Base-by-base conservation (phyloP, 148 eudicot genomes). In the Rhododendron ferrugineum region DNA sequence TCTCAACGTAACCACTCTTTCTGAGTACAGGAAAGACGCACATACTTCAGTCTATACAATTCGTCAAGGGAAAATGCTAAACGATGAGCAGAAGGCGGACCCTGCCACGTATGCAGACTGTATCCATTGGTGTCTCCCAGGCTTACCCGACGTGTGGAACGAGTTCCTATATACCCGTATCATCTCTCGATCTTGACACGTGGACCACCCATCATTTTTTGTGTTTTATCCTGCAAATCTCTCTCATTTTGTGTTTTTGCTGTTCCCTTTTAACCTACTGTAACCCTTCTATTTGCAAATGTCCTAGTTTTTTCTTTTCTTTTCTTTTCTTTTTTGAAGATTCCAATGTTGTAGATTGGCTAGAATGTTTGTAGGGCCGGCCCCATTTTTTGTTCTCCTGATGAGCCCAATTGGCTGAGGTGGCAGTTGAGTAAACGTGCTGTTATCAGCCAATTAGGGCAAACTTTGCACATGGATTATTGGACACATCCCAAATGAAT, bases 121-220 rank as follows among this genome's bases (percentile, higher is more conserved):
- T 75, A 96, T 96, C 36, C 99, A 96, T 40, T 96, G 99, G 99
- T 96, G 99, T 84, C 92, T 96, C 23, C 99, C 99, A 1, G 99
- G 99, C 11, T 77, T 96, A 72, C 99, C 99, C 4, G 99, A 96
- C 85, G 94, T 91, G 2, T 96, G 99, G 99, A 96, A 96, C 6
- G 99, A 96, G 92, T 92, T 96, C 72, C 87, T 96, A 5, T 96
- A 96, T 75, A 79, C 99, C 2, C 93, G 92, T 40, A 96, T 96
- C 37, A 88, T 96, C 23, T 89, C 91, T 40, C 88, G 84, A 1
- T 84, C 92, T 88, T 89, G 89, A 89, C 90, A 72, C n/a, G 14
- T 32, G n/a, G 37, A 30, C 75, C 37, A 15, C 30, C 18, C 37
- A 30, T 30, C 6, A 18, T 60, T 81, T 20, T 54, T 78, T n/a